Percentiles rank a stretch among this genome's conserved stretches.
These are phyloP conservation scores for Paraglomus brasilianum DNA, from an alignment of 192 early-diverging fungal genomes.

Conservation along the genomic window DNA sequence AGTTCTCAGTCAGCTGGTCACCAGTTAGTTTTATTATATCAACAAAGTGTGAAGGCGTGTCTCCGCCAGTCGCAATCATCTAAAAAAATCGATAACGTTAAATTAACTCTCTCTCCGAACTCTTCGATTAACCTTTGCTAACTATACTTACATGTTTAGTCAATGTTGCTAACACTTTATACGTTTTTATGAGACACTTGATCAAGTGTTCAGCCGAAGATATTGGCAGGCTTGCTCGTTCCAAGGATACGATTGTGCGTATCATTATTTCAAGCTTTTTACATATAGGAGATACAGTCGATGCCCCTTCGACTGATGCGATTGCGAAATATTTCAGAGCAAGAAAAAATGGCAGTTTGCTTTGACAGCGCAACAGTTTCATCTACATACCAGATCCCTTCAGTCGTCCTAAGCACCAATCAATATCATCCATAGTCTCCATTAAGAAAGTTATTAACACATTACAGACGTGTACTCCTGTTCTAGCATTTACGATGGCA, in stretches of 20 bases:
- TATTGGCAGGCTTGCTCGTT: slow-evolving; percentile 40
- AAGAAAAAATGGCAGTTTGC: neutral
- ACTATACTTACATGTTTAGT: slow-evolving; percentile 44
- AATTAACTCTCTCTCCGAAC: neutral
- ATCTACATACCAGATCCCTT: neutral
- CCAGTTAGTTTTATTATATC: slow-evolving; percentile 49
- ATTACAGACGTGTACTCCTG: slow-evolving; percentile 33
- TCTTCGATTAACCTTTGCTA: neutral
- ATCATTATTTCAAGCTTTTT: slow-evolving; percentile 41
- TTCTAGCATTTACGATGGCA: slow-evolving; percentile 47
- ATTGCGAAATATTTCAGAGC: neutral
- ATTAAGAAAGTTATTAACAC: slow-evolving; percentile 47
- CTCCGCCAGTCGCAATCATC: slow-evolving; percentile 18
- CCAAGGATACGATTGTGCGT: slow-evolving; percentile 41
- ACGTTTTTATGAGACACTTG: slow-evolving; percentile 46
- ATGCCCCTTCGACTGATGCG: neutral
- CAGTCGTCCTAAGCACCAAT: slow-evolving; percentile 49
- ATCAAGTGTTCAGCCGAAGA: slow-evolving; percentile 49
- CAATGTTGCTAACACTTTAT: slow-evolving; percentile 46
- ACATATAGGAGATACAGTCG: slow-evolving; percentile 45
- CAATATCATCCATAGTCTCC: slow-evolving; percentile 45
- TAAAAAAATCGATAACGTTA: neutral
- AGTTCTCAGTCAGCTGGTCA: slow-evolving; percentile 43
- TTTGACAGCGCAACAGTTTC: slow-evolving; percentile 33
- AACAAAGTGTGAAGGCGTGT: slow-evolving; percentile 33